A percentile compares a stretch with the other conserved stretches of the same genome.
These are phyloP conservation scores for Sphagnum contortum DNA, from an alignment of 225 moss, liverwort and hornwort species.

Conservation along the genomic window DNA sequence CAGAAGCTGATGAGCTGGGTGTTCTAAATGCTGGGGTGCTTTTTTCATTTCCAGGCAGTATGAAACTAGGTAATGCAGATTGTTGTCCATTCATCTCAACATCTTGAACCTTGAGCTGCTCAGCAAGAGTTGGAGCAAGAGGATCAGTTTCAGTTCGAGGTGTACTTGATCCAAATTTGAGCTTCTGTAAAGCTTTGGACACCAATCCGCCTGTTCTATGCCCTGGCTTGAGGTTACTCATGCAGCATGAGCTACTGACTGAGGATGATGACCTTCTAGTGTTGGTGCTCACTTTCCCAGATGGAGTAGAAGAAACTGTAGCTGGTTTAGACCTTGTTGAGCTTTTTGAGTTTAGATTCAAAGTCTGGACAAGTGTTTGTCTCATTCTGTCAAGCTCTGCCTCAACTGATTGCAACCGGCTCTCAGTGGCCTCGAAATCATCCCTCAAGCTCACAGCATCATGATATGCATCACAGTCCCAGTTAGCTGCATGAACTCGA, in stretches of 20 bases:
- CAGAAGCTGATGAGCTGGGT: too few relatives aligned
- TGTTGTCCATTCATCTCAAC: too few relatives aligned
- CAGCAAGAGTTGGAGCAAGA: too few relatives aligned
- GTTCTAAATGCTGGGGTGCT: too few relatives aligned
- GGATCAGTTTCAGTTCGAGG: too few relatives aligned
- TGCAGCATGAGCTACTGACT: slow-evolving; percentile 15
- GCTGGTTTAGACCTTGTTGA: too few relatives aligned
- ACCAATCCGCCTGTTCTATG: slow-evolving; percentile 24
- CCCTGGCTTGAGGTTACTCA: slow-evolving; percentile 21
- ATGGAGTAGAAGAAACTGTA: not conserved
- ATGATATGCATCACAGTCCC: slow-evolving; percentile 19
- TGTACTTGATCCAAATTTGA: slow-evolving; percentile 8
- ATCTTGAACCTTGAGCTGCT: too few relatives aligned
- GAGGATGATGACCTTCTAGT: slow-evolving; percentile 9
- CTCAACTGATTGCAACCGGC: slow-evolving; percentile 51
- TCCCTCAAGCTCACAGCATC: slow-evolving; percentile 29
- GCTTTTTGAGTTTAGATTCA: slow-evolving; percentile 6
- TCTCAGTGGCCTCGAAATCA: slow-evolving; percentile 56
- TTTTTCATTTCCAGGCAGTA: too few relatives aligned
- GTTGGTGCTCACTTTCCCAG: slow-evolving; percentile 7
- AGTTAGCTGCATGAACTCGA: slow-evolving; percentile 12
- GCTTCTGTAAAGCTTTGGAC: slow-evolving; percentile 33
- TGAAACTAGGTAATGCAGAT: too few relatives aligned
- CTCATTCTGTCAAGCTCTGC: slow-evolving; percentile 39
- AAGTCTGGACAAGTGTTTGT: slow-evolving; percentile 18